Conservation (phyloP, 805 yeast species). For the Saccharomycopsis fodiens region DNA sequence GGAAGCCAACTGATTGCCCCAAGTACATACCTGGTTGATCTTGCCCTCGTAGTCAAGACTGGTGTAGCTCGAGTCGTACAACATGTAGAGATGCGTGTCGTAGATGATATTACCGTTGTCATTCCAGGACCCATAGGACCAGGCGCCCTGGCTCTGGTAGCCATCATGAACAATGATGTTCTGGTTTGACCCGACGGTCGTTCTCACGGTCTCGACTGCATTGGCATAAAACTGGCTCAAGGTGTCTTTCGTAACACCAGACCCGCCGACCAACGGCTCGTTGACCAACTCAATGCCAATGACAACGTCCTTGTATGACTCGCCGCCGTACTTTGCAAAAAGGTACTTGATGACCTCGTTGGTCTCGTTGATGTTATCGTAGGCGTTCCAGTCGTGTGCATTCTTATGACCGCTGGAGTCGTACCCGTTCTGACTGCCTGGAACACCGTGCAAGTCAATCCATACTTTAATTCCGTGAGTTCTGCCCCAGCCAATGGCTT, state of each 20-base stretch:
- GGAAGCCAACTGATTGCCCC: conserved; percentile 35
- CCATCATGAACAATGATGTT: conserved; percentile 65
- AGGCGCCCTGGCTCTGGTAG: conserved; percentile 45
- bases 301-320: conserved; percentile 43
- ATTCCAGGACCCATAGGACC: conserved; percentile 33
- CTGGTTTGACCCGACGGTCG: conserved; percentile 38
- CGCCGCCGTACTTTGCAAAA: conserved; percentile 44
- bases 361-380: conserved; percentile 40
- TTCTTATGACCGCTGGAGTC: conserved; percentile 69
- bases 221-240: conserved; percentile 51
- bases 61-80: conserved; percentile 64
- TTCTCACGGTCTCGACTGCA: conserved; percentile 61
- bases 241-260: conserved; percentile 41
- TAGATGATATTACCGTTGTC: conserved; percentile 51
- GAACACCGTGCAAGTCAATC: conserved; percentile 75
- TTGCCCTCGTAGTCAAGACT: conserved; percentile 52
- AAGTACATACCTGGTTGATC: conserved; percentile 44
- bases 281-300: conserved; percentile 65
- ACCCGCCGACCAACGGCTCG: conserved; percentile 58
- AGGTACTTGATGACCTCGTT: conserved; percentile 43
- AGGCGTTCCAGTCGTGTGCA: conserved; percentile 35
- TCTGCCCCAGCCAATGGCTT: conserved; percentile 66
- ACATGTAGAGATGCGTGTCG: conserved; percentile 34
- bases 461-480: conserved; percentile 54
- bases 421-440: conserved; percentile 83